Evolutionary conservation across 345 rosid species (phyloP), one percentile per base, ranked within the genome.

Genomic region (Salix udensis): DNA sequence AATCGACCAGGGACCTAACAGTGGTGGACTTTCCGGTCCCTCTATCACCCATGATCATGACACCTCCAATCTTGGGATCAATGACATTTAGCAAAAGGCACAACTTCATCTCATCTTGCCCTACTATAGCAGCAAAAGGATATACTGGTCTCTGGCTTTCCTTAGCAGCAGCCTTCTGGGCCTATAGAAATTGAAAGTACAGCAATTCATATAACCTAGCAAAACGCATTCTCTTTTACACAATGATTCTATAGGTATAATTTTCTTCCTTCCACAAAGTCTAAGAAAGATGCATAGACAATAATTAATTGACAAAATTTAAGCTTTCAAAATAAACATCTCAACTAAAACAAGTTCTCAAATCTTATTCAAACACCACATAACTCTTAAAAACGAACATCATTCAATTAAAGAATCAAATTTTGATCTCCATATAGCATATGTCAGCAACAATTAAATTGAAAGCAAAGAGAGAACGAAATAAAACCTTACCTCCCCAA

Each of bases 1-100:
- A 80, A 88, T 96, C 99, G 19, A 91, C 92, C 83, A 96, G 81
- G 1, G 99, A 96, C 85, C 98, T 88, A 60, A 96, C 99, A 1
- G 97, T 79, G 10, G 98, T 94, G 62, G 97, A 92, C 84, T 94
- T 92, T 50, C 98, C 96, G 0, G 97, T 92, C 73, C 98, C 98
- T 81, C 98, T 90, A 78, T 94, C 97, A 37, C 96, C 98, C 98
- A 94, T 94, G 60, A 94, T 92, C 97, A 94, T 92, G 67, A 94
- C 97, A 65, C 96, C 98, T 15, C 98, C 97, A 76, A 93, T 93
- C 91, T 91, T 91, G 36, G 98, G 98, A 83, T 96, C 98, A 36
- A 93, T 96, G 79, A 96, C 99, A 75, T 93, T 92, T 46, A 94
- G 79, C 74, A 96, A 60, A 75, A 96, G 98, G 80, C 99, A 96